Base-by-base conservation (phyloP, 2,329 filamentous ascomycete genomes). In the Mycosphaerelloides madeirae region DNA sequence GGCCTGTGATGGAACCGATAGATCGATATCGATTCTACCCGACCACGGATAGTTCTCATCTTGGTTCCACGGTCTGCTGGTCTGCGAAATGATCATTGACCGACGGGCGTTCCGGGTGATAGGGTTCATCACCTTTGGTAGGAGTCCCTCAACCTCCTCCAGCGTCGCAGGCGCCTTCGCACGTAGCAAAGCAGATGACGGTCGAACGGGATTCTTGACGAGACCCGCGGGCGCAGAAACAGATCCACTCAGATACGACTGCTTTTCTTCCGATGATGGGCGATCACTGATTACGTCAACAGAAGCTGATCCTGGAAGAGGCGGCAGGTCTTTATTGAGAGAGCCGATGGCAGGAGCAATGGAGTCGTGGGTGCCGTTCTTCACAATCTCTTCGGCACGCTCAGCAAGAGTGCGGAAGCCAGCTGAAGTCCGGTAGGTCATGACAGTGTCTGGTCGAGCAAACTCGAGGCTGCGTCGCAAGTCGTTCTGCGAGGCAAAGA, bases 21-120 rank as follows among this genome's bases (percentile, higher is more conserved):
- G 61, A 29, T 68, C 66, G 36, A 73, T 70, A 22, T 62, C 61
- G 20, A 66, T 53, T 28, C 63, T 59, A 41, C 54, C 65, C 34
- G 60, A 63, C 70, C 68, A 73, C 28, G 70, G 68, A 52, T 71
- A 73, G 53, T 70, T 72, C 54, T 69, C 68, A 48, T 72, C 69
- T 15, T 60, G 60, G 48, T 74, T 74, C 70, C 70, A 73, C n/a
- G 70, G 70, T 20, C 69, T 64, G 34, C 64, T 68, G 42, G 65
- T 66, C 16, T 58, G 50, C 3, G 64, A 65, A 19, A 63, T 46
- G 15, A 64, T 47, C 31, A 65, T 43, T 3, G 65, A 65, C 13
- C 61, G 58, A 41, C 60, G 60, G 34, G 46, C 52, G 28, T 53
- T 52, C 29, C 62, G 60, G 18, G 59, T 54, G 34, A 65, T 59